Evolutionary conservation across 2,329 filamentous ascomycete genomes (phyloP).

Genomic region (Alternaria triticina): DNA sequence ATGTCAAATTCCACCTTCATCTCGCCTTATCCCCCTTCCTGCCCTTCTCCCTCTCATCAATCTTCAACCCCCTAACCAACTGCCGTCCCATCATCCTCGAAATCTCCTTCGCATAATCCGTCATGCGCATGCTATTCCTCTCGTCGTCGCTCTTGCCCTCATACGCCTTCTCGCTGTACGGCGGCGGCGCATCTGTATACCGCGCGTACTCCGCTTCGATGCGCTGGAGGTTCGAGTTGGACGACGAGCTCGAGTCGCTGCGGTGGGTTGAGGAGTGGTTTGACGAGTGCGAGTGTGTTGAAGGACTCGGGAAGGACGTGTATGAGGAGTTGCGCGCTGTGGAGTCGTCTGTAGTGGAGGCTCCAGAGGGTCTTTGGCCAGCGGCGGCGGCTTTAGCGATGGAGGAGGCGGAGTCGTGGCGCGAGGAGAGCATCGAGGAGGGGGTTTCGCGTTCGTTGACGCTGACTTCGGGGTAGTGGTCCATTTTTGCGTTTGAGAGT

Average conservation of each 20-base stretch:
- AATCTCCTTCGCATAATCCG: constrained; percentile 36
- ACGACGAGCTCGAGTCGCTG: constrained; percentile 10
- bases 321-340: constrained; percentile 5
- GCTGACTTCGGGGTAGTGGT: constrained; percentile 32
- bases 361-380: background rate
- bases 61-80: constrained; percentile 28
- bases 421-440: constrained; percentile 16
- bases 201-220: constrained; percentile 25
- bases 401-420: constrained; percentile 27
- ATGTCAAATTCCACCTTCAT: background rate
- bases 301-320: constrained; percentile 19
- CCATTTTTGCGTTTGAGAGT: constrained; percentile 18
- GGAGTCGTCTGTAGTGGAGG: background rate
- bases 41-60: constrained; percentile 12
- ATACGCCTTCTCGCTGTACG: constrained; percentile 29
- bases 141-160: constrained; percentile 34
- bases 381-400: constrained; percentile 10
- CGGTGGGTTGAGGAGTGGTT: constrained; percentile 1
- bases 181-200: constrained; percentile 30
- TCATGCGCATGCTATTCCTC: constrained; percentile 26
- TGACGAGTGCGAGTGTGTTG: constrained; percentile 10
- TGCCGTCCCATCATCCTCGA: constrained; percentile 37
- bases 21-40: background rate
- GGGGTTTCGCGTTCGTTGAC: constrained; percentile 26
- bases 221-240: constrained; percentile 4